Percentiles rank a stretch among this genome's conserved stretches.
phyloP scores from a whole-genome alignment of 306 rosid species.

The Clitoria ternatea region DNA sequence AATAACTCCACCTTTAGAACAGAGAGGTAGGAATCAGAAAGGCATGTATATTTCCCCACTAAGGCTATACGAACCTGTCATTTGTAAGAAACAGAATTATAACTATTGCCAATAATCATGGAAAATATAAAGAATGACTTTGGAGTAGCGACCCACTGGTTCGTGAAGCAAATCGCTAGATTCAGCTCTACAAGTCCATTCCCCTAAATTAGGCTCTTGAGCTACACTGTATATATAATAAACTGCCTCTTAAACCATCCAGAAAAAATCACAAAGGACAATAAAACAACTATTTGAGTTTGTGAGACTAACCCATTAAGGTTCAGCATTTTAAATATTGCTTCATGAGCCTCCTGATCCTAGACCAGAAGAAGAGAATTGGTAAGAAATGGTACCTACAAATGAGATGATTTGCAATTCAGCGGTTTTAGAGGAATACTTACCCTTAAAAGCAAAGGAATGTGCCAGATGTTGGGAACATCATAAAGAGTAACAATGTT shows the following conservation, averaged over 20 bases:
- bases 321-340: slow-evolving; percentile 64
- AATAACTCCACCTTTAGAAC: slow-evolving; percentile 58
- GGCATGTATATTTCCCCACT: slow-evolving; percentile 91
- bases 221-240: slow-evolving; percentile 41
- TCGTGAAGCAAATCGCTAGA: slow-evolving; percentile 50
- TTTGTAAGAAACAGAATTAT: not conserved
- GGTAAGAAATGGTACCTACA: slow-evolving; percentile 33
- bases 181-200: slow-evolving; percentile 72
- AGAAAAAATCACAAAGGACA: not conserved
- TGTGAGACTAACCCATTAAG: slow-evolving; percentile 48
- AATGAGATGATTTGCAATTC: slow-evolving; percentile 16
- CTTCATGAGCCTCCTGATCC: slow-evolving; percentile 87
- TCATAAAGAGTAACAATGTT: slow-evolving; percentile 88
- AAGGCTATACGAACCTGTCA: slow-evolving; percentile 81
- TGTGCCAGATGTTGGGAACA: slow-evolving; percentile 94
- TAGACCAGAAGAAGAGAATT: slow-evolving; percentile 33
- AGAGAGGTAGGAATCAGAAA: slow-evolving; percentile 91
- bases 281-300: slow-evolving; percentile 15
- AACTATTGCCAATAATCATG: not conserved
- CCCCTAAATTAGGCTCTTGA: slow-evolving; percentile 52
- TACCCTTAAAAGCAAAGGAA: slow-evolving; percentile 89
- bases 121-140: slow-evolving; percentile 9
- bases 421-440: slow-evolving; percentile 23
- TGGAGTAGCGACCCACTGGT: slow-evolving; percentile 47
- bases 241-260: slow-evolving; percentile 12